Percentiles rank a stretch among this genome's conserved stretches.
Conservation (phyloP, 768 basidiomycete genomes). For the Termitomyces sp. region DNA sequence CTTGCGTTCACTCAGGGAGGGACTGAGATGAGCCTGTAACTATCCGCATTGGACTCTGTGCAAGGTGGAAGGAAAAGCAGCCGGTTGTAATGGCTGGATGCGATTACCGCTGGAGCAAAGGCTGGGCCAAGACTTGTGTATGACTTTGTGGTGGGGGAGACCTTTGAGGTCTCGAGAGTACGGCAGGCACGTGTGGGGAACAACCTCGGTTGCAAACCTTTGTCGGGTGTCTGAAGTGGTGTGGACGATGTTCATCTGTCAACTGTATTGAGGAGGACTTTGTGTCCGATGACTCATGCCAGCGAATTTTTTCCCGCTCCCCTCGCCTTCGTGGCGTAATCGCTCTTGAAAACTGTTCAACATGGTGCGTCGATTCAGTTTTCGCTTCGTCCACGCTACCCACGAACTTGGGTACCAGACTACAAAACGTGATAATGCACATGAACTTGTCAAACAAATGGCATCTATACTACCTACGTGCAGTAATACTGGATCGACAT, state of each 20-base stretch:
- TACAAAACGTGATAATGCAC: neutral
- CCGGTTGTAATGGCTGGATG: slow-evolving; percentile 30
- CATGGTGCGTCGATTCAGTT: neutral
- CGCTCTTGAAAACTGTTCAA: neutral
- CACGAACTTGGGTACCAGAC: neutral
- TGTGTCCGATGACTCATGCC: slow-evolving; percentile 20
- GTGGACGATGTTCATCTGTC: slow-evolving; percentile 8
- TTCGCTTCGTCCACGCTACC: neutral
- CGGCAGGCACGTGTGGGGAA: slow-evolving; percentile 11
- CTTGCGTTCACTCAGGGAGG: slow-evolving; percentile 1
- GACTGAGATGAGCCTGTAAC: slow-evolving; percentile 2
- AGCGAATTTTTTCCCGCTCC: slow-evolving; percentile 18
- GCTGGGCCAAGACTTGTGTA: slow-evolving; percentile 29
- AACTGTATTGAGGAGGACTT: slow-evolving; percentile 13
- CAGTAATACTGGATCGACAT: neutral
- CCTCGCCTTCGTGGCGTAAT: slow-evolving; percentile 20
- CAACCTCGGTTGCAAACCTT: slow-evolving; percentile 10
- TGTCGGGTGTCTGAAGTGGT: slow-evolving; percentile 7
- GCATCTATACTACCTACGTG: neutral
- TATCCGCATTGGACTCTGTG: slow-evolving; percentile 8
- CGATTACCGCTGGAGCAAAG: slow-evolving; percentile 31
- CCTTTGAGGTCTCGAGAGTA: slow-evolving; percentile 37
- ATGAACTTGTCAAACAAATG: neutral
- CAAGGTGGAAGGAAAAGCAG: slow-evolving; percentile 21
- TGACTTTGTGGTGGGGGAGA: slow-evolving; percentile 37